Conservation (phyloP, 2,329 filamentous ascomycete species). For the Calonectria naviculata region DNA sequence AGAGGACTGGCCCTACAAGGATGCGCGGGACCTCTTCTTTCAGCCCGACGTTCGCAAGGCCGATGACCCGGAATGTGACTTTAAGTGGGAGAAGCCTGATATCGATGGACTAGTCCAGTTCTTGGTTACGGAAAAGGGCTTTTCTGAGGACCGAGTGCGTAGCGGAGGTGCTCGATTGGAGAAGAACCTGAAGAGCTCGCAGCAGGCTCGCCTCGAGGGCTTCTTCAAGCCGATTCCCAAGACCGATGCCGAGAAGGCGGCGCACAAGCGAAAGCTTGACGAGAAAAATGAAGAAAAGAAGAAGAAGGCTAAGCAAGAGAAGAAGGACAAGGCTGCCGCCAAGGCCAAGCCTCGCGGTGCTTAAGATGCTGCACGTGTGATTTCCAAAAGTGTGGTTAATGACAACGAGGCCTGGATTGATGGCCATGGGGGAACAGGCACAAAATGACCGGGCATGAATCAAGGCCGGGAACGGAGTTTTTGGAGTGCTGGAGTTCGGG, state of each 20-base stretch:
- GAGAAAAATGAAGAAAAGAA: slow-evolving; percentile 92
- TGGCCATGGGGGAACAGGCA: background rate
- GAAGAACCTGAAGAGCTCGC: slow-evolving; percentile 91
- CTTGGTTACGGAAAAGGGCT: slow-evolving; percentile 93
- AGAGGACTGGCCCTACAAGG: slow-evolving; percentile 96
- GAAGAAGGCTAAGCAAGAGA: slow-evolving; percentile 94
- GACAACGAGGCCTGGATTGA: background rate
- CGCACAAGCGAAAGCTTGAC: slow-evolving; percentile 91
- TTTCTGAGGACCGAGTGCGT: slow-evolving; percentile 93
- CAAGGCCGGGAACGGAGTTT: slow-evolving; percentile 33
- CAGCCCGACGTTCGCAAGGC: slow-evolving; percentile 88
- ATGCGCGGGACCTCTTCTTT: slow-evolving; percentile 92
- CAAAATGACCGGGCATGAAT: slow-evolving; percentile 1
- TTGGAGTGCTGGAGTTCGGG: slow-evolving; percentile 28
- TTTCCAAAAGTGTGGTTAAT: background rate
- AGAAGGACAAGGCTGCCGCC: slow-evolving; percentile 92
- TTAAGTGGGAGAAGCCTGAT: slow-evolving; percentile 97
- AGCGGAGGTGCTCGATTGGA: slow-evolving; percentile 80
- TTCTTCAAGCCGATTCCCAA: slow-evolving; percentile 97
- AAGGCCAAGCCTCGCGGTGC: slow-evolving; percentile 87
- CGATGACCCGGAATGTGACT: slow-evolving; percentile 89
- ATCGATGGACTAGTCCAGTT: slow-evolving; percentile 90
- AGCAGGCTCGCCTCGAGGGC: slow-evolving; percentile 91
- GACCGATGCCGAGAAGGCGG: slow-evolving; percentile 86
- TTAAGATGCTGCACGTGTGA: background rate